Evolutionary conservation across 768 basidiomycete genomes (phyloP).

Genomic region (Boletus eberwhitei): DNA sequence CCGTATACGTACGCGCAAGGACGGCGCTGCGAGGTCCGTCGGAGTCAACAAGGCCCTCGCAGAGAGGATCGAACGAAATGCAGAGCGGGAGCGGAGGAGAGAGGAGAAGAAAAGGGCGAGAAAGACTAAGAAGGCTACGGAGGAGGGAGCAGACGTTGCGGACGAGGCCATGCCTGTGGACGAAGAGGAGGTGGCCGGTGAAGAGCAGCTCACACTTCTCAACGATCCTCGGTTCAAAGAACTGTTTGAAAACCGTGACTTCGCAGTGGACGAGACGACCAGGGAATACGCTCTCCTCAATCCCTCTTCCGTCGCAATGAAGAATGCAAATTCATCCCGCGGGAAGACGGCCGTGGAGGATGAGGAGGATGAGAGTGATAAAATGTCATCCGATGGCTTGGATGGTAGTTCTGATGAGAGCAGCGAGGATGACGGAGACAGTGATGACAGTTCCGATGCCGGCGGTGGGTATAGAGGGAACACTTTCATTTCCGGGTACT

Average conservation of each 20-base stretch:
- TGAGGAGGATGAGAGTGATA: conserved; percentile 86
- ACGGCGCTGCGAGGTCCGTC: conserved; percentile 29
- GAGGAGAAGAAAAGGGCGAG: conserved; percentile 52
- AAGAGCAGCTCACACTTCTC: conserved; percentile 49
- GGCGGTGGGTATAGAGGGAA: conserved; percentile 40
- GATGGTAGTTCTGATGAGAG: conserved; percentile 41
- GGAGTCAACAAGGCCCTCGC: conserved; percentile 77
- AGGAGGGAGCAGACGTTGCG: conserved; percentile 33
- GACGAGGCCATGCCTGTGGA: conserved; percentile 35
- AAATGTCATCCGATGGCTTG: conserved; percentile 55
- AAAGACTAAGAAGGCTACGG: conserved; percentile 38
- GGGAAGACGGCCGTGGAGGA: conserved; percentile 82
- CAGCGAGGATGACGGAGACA: conserved; percentile 42
- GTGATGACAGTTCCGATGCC: conserved; percentile 53
- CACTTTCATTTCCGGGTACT: conserved; percentile 13
- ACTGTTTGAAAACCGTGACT: conserved; percentile 89
- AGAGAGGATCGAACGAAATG: conserved; percentile 66
- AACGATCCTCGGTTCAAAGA: conserved; percentile 86
- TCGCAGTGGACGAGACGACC: conserved; percentile 83
- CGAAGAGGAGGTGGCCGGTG: conserved; percentile 18
- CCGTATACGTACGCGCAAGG: conserved; percentile 81
- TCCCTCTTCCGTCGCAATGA: conserved; percentile 72
- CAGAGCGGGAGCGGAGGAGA: conserved; percentile 49
- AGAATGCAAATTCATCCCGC: conserved; percentile 35
- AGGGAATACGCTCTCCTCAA: conserved; percentile 92